A percentile compares a stretch with the other conserved stretches of the same genome.
phyloP scores from a whole-genome alignment of 371 early-diverging fungal genomes.

The Capniomyces stellatus region DNA sequence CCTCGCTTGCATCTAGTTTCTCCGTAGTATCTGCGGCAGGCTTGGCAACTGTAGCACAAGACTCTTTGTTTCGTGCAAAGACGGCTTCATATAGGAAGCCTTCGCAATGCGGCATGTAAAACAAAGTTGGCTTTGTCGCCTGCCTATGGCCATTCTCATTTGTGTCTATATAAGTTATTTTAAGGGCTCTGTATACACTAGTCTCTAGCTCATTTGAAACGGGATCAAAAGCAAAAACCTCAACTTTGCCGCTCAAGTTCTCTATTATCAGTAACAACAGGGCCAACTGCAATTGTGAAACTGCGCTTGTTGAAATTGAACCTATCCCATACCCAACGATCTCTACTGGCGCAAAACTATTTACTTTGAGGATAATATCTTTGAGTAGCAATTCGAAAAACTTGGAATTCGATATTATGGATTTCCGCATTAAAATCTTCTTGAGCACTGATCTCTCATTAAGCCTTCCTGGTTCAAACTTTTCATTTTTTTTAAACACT shows the following conservation, averaged over 20 bases:
- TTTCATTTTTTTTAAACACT: not conserved
- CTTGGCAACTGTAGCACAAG: too few relatives aligned
- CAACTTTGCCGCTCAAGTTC: not conserved
- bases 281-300: conserved; percentile 26
- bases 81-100: conserved; percentile 26
- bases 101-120: conserved; percentile 39
- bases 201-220: conserved; percentile 12
- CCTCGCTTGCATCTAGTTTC: too few relatives aligned
- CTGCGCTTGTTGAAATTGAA: conserved; percentile 4
- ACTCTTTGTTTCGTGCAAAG: conserved; percentile 16
- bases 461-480: not conserved
- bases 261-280: conserved; percentile 13
- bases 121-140: conserved; percentile 15
- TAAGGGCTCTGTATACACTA: conserved; percentile 3
- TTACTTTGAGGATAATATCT: conserved; percentile 2
- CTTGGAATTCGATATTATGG: not conserved
- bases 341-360: conserved; percentile 12
- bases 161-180: conserved; percentile 7
- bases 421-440: not conserved
- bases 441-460: not conserved
- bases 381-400: not conserved
- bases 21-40: too few relatives aligned
- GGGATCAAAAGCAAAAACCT: conserved; percentile 26
- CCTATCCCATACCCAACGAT: conserved; percentile 29
- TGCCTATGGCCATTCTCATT: conserved; percentile 22